These are phyloP conservation scores for Ustilaginoidea virens DNA, from an alignment of 2,329 filamentous ascomycete species.

Conservation along the genomic window DNA sequence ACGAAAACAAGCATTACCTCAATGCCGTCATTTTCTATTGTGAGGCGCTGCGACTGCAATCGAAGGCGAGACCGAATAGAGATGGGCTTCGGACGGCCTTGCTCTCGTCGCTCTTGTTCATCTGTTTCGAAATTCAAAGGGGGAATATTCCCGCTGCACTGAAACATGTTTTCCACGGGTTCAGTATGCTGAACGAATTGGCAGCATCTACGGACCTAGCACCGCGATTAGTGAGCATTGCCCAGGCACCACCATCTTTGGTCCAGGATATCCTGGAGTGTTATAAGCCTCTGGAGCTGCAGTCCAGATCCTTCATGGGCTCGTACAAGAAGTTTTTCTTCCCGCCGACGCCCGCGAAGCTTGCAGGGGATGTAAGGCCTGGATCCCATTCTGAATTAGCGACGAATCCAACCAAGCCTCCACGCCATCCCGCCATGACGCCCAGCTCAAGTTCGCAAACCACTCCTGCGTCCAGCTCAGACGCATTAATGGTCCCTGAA, in stretches of 20 bases:
- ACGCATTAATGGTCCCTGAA: not conserved
- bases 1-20: constrained; percentile 21
- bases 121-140: constrained; percentile 25
- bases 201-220: constrained; percentile 20
- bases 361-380: not conserved
- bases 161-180: constrained; percentile 24
- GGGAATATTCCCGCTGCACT: constrained; percentile 24
- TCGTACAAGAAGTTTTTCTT: constrained; percentile 21
- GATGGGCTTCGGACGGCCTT: constrained; percentile 23
- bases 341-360: constrained; percentile 6
- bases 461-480: not conserved
- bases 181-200: constrained; percentile 24
- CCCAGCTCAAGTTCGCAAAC: not conserved
- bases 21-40: constrained; percentile 26
- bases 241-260: constrained; percentile 18
- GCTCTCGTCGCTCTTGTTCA: constrained; percentile 23
- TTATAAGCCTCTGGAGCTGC: constrained; percentile 22
- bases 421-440: not conserved
- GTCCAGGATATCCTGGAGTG: constrained; percentile 24
- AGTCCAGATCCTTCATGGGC: constrained; percentile 23
- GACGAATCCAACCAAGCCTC: not conserved
- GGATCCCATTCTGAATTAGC: too few relatives aligned
- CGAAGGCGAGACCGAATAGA: constrained; percentile 18
- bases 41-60: constrained; percentile 23
- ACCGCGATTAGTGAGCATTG: constrained; percentile 20